Evolutionary conservation across 768 basidiomycete genomes (phyloP), one percentile per base, ranked within the genome.

Genomic region (Ephemerocybe angulata): DNA sequence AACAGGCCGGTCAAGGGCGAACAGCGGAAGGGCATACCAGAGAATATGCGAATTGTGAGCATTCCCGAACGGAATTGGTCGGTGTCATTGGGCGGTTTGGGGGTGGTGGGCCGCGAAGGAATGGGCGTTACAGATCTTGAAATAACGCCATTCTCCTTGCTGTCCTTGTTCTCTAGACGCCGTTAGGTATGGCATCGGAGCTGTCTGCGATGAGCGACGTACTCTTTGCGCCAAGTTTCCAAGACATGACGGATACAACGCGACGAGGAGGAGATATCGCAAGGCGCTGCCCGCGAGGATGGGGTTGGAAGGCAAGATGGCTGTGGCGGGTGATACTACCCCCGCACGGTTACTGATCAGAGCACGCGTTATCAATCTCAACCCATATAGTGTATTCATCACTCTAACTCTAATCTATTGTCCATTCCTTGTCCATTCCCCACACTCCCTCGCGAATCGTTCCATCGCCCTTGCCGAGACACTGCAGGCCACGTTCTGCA

Each of bases 41-140:
- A 94, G 75, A 95, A 95, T 67, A 99, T 93, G 57, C 93, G 85
- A 69, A 99, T 94, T 59, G 92, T 95, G 63, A 98, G 85, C 81
- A 95, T 86, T 48, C 96, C 96, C 42, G 84, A 88, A 70, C 91
- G 82, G 62, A 90, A 88, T 68, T 87, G 83, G 62, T 85, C 83
- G 50, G 76, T 60, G 29, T 75, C 76, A 66, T 74, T 67, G 54
- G 73, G 73, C 3, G 83, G 76, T 64, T 81, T 87, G 21, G 90
- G 90, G 0, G 90, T 91, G 4, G 82, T 81, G n/a, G 90, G 86
- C 24, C 90, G 80, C 12, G 90, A 92, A 22, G 87, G 86, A 59
- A 91, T 83, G 51, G 90, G 90, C 25, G 90, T 92, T 50, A 82
- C 83, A 51, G 90, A 91, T 74, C 88, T 79, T 29, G 89, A 91